Evolutionary conservation across 2,329 filamentous ascomycete genomes (phyloP), one percentile per base, ranked within the genome.

Genomic region (Cryphonectria nitschkei): DNA sequence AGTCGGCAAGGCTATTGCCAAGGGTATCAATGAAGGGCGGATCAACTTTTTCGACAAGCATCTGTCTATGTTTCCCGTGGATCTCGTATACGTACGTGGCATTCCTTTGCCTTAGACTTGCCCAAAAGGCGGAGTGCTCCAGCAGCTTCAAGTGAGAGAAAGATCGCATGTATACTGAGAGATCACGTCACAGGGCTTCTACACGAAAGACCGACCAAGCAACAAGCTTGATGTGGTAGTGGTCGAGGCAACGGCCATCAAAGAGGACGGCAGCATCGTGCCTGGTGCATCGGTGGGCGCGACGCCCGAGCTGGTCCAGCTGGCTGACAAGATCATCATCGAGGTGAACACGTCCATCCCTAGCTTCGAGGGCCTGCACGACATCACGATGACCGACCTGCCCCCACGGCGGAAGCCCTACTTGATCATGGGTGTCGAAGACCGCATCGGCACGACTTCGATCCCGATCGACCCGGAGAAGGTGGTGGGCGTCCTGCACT

Each of bases 21-120:
- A 93, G 84, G 94, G 94, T 13, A 97, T 97, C 83, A 97, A 97
- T 81, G 90, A 91, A 76, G 94, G 94, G 60, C 87, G 91, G 75
- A 97, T 97, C 82, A 90, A 95, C 74, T 97, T 97, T 82, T 97
- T 97, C 79, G 94, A 97, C 81, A 97, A 97, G 84, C 94, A 97
- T 83, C 81, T 97, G 78, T 94, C 91, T 81, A 97, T 97, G 94
- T 97, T 97, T 80, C 94, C 94, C 4, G 87, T 91, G 54, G 94
- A 97, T 79, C 84, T 97, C 74, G 92, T 95, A 80, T 96, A 96
- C 79, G 88, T 90, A 82, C 78, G 82, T 75, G 70, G 61, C 69
- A 60, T 60, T n/a, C 46, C 46, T 19, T n/a, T 22, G 41, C 16
- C 46, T 6, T n/a, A 22, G 19, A 22, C 1, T 6, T 22, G 14